phyloP scores from a whole-genome alignment of 129 eudicot genomes.

The Heracleum sosnowskyi region DNA sequence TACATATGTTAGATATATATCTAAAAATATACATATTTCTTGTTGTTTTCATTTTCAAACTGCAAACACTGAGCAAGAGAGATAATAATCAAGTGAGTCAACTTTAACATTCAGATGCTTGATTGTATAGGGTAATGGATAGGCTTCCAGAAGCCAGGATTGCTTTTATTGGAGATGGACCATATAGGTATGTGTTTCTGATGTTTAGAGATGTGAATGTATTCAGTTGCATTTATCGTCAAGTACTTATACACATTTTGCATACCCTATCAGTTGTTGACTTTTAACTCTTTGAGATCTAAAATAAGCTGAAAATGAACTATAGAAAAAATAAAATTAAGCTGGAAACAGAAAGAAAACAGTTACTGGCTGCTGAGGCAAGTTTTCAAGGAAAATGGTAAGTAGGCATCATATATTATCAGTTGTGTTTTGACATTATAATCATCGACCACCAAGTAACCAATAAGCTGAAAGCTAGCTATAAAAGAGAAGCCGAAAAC shows the following conservation, averaged over 20 bases:
- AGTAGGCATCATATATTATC: neutral
- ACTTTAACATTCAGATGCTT: conserved; percentile 2
- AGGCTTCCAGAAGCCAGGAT: conserved; percentile 86
- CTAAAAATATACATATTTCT: too few species aligned
- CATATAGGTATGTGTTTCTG: conserved; percentile 49
- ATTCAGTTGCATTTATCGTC: neutral
- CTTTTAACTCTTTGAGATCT: too few species aligned
- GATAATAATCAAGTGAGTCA: neutral
- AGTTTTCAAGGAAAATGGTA: neutral
- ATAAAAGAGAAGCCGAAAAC: too few species aligned
- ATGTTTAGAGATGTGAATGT: neutral
- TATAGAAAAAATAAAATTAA: too few species aligned
- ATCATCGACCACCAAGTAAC: neutral
- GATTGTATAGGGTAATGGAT: conserved; percentile 75
- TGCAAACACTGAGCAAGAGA: neutral
- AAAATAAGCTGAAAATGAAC: neutral
- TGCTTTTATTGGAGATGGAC: conserved; percentile 95
- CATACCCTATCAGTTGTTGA: neutral
- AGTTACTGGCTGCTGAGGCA: neutral
- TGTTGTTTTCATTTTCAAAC: too few species aligned
- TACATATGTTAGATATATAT: too few species aligned
- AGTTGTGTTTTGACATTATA: neutral
- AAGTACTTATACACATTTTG: neutral
- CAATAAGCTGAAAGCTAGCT: too few species aligned
- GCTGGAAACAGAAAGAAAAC: too few species aligned